Evolutionary conservation across 2,329 filamentous ascomycete species (phyloP).

Genomic region (Aspergillus phoenicis): DNA sequence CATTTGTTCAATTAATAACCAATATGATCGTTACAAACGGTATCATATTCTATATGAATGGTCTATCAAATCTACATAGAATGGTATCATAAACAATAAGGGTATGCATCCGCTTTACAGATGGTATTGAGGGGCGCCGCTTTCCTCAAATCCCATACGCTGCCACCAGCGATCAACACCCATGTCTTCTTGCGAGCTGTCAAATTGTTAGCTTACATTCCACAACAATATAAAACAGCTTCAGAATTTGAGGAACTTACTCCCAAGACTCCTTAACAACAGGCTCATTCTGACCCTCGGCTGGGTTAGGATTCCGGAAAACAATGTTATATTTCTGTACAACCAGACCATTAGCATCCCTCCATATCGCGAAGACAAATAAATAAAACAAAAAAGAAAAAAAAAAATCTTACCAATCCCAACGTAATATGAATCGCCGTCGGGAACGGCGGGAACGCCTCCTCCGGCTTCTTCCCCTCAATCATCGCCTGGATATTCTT

Average conservation of each 20-base stretch:
- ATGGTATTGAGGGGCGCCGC: conserved; percentile 37
- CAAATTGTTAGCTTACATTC: conserved; percentile 16
- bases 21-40: not conserved
- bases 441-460: conserved; percentile 31
- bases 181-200: conserved; percentile 42
- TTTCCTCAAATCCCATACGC: conserved; percentile 33
- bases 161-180: conserved; percentile 42
- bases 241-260: conserved; percentile 26
- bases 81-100: not conserved
- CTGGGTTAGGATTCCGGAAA: conserved; percentile 40
- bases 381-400: conserved; percentile 13
- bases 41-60: not conserved
- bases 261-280: conserved; percentile 35
- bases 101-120: conserved; percentile 22
- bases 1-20: not conserved
- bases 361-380: too few relatives aligned
- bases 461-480: conserved; percentile 28
- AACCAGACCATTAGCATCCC: not conserved
- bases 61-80: not conserved
- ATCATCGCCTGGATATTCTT: conserved; percentile 39
- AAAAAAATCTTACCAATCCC: conserved; percentile 32
- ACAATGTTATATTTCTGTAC: conserved; percentile 40
- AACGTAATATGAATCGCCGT: conserved; percentile 39
- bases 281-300: conserved; percentile 39
- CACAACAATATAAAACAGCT: not conserved